phyloP scores from a whole-genome alignment of 495 filamentous ascomycete genomes.

The Extremus antarcticus region DNA sequence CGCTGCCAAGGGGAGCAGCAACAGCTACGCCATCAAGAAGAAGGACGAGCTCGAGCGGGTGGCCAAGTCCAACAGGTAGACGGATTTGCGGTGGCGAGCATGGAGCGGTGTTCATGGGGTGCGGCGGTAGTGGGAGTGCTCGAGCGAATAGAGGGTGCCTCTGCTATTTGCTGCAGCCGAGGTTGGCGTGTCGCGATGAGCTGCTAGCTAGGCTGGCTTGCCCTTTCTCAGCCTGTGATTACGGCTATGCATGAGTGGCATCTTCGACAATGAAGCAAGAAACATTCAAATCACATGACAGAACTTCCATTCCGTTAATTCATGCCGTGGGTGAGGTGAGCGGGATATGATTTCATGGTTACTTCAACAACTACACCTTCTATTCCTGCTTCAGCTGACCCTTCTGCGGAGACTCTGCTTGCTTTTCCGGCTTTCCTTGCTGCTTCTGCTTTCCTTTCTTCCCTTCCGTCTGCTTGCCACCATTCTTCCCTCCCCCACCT shows the following conservation, averaged over 20 bases:
- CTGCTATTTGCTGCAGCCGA: too few relatives aligned
- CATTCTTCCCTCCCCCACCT: slow-evolving; percentile 15
- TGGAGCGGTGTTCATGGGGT: neutral
- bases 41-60: slow-evolving; percentile 99
- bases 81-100: neutral
- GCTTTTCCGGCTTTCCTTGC: slow-evolving; percentile 14
- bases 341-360: too few relatives aligned
- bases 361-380: too few relatives aligned
- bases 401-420: too few relatives aligned
- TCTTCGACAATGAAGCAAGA: neutral
- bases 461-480: slow-evolving; percentile 8
- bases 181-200: too few relatives aligned
- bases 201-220: neutral
- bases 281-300: neutral
- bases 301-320: too few relatives aligned
- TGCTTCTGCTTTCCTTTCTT: slow-evolving; percentile 13
- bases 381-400: too few relatives aligned
- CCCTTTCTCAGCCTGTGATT: neutral
- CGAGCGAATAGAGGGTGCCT: too few relatives aligned
- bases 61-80: slow-evolving; percentile 98
- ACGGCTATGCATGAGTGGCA: neutral
- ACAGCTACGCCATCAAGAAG: slow-evolving; percentile 99
- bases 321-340: too few relatives aligned
- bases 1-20: slow-evolving; percentile 98
- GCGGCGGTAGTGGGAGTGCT: neutral